Conservation (phyloP, 2,329 filamentous ascomycete species). For the Trichoderma asperellum region DNA sequence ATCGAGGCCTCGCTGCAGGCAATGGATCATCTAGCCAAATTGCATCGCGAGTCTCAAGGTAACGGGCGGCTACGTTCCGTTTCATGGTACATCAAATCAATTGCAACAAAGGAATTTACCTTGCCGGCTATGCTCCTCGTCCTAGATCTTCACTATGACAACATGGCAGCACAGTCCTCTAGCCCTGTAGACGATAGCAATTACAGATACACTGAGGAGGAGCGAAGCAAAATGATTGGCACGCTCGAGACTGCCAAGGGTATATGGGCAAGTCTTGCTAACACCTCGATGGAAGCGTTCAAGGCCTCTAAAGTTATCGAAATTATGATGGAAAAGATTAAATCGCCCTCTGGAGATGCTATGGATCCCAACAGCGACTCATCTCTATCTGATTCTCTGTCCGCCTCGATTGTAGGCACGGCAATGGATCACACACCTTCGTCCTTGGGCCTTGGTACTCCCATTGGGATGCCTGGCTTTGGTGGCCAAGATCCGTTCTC, state of each 20-base stretch:
- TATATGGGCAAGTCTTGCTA: slow-evolving; percentile 80
- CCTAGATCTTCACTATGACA: slow-evolving; percentile 78
- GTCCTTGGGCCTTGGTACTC: slow-evolving; percentile 35
- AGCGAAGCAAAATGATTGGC: slow-evolving; percentile 74
- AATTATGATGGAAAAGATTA: slow-evolving; percentile 82
- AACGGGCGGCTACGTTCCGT: slow-evolving; percentile 72
- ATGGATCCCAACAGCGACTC: slow-evolving; percentile 16
- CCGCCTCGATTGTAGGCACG: slow-evolving; percentile 45
- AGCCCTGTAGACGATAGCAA: slow-evolving; percentile 48
- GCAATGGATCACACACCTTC: slow-evolving; percentile 44
- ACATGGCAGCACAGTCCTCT: slow-evolving; percentile 50
- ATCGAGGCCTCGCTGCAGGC: slow-evolving; percentile 86
- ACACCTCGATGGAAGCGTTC: slow-evolving; percentile 84
- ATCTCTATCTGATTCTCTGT: slow-evolving; percentile 33
- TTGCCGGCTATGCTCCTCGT: slow-evolving; percentile 83
- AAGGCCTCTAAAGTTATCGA: slow-evolving; percentile 82
- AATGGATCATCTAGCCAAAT: slow-evolving; percentile 73
- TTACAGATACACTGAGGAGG: slow-evolving; percentile 60
- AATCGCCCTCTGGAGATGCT: slow-evolving; percentile 32
- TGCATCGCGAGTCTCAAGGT: slow-evolving; percentile 74
- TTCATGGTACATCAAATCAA: slow-evolving; percentile 77
- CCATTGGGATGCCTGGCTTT: slow-evolving; percentile 37
- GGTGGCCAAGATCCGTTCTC: slow-evolving; percentile 39
- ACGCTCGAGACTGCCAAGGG: slow-evolving; percentile 71
- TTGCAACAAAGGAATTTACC: slow-evolving; percentile 83